Evolutionary conservation across 2,329 filamentous ascomycete genomes (phyloP).

Genomic region (Alternaria atra): DNA sequence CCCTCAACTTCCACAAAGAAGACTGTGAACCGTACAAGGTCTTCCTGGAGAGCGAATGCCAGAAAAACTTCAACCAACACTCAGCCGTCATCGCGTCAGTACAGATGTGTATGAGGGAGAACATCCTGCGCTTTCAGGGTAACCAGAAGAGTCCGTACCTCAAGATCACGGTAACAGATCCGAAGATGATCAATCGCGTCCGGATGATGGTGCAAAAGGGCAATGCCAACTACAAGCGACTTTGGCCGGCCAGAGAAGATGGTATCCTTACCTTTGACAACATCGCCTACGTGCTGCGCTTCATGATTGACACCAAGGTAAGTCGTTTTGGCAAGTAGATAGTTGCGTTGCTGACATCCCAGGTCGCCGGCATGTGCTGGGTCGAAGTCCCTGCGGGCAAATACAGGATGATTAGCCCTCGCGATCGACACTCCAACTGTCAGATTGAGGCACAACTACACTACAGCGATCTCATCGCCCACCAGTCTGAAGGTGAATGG

Average conservation of each 20-base stretch:
- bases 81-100: conserved; percentile 81
- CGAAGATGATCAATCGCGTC: conserved; percentile 80
- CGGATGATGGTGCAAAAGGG: conserved; percentile 78
- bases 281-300: conserved; percentile 91
- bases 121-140: conserved; percentile 92
- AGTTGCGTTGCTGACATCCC: not conserved
- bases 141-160: conserved; percentile 91
- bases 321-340: not conserved
- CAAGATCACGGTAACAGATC: conserved; percentile 91
- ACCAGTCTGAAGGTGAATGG: conserved; percentile 92
- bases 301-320: conserved; percentile 93
- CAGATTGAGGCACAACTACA: conserved; percentile 92
- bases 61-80: conserved; percentile 62
- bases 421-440: conserved; percentile 84
- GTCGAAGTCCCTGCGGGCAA: conserved; percentile 81
- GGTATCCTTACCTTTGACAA: conserved; percentile 93
- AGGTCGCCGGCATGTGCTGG: conserved; percentile 94
- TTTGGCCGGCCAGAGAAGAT: conserved; percentile 73
- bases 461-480: conserved; percentile 84
- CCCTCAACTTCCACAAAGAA: conserved; percentile 77
- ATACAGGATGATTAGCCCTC: conserved; percentile 73
- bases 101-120: conserved; percentile 83
- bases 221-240: conserved; percentile 84
- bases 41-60: conserved; percentile 81
- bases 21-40: conserved; percentile 82